These are phyloP conservation scores for Coemansia sp. DNA, from an alignment of 192 early-diverging fungal genomes.

Conservation along the genomic window DNA sequence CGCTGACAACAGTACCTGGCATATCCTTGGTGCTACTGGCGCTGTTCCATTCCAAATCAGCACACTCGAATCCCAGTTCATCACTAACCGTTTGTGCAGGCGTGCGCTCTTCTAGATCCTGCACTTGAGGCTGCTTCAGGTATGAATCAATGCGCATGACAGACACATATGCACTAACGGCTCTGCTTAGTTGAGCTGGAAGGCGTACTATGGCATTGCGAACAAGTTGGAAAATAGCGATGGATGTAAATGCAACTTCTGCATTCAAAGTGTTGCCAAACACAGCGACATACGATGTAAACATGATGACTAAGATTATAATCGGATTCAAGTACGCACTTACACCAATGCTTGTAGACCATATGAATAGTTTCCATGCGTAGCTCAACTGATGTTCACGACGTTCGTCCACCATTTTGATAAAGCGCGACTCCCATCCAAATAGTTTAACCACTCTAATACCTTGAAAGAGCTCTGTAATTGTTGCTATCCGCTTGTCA, in stretches of 20 bases:
- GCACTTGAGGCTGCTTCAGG: slow-evolving; percentile 10
- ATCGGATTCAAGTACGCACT: slow-evolving; percentile 2
- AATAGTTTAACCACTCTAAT: slow-evolving; percentile 87
- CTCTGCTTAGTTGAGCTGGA: slow-evolving; percentile 52
- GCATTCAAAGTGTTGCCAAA: slow-evolving; percentile 55
- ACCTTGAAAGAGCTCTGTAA: slow-evolving; percentile 79
- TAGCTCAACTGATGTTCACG: slow-evolving; percentile 58
- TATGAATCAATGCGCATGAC: slow-evolving; percentile 11
- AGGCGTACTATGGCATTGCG: slow-evolving; percentile 58
- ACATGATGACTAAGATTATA: slow-evolving; percentile 57
- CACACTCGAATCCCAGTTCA: slow-evolving; percentile 8
- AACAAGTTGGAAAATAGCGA: slow-evolving; percentile 62
- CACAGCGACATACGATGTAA: slow-evolving; percentile 58
- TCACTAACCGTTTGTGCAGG: background rate
- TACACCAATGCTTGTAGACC: slow-evolving; percentile 49
- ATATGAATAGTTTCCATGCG: slow-evolving; percentile 43
- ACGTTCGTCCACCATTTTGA: slow-evolving; percentile 57
- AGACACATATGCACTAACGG: slow-evolving; percentile 36
- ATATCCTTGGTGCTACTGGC: background rate
- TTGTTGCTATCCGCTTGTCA: slow-evolving; percentile 69
- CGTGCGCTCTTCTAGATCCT: slow-evolving; percentile 9
- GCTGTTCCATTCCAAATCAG: slow-evolving; percentile 17
- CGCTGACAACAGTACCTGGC: background rate
- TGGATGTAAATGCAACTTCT: slow-evolving; percentile 61
- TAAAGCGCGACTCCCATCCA: slow-evolving; percentile 71